Percentiles rank a stretch among this genome's conserved stretches.
Evolutionary conservation across 805 yeast species (phyloP).

Genomic region (Brettanomyces custersianus): DNA sequence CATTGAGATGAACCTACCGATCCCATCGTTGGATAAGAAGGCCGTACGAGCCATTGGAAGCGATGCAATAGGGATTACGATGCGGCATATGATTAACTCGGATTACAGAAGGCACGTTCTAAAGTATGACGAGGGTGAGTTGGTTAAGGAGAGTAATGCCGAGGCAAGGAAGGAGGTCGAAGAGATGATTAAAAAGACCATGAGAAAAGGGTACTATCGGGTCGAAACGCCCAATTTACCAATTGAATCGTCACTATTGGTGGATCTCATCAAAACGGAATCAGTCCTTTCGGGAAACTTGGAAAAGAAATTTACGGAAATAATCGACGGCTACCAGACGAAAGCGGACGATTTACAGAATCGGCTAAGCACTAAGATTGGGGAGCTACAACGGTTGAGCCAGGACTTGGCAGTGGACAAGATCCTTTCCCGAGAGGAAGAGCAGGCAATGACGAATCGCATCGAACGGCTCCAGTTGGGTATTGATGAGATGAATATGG

Average conservation of each 20-base stretch:
- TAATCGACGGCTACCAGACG: not conserved
- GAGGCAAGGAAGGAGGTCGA: not conserved
- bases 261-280: constrained; percentile 3
- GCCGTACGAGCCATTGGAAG: not conserved
- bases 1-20: not conserved
- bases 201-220: not conserved
- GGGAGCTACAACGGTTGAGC: not conserved
- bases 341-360: not conserved
- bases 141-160: too few species aligned
- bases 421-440: constrained; percentile 1
- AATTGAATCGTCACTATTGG: not conserved
- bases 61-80: not conserved
- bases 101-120: constrained; percentile 1
- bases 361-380: not conserved
- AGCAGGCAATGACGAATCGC: not conserved
- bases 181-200: not conserved
- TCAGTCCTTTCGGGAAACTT: not conserved
- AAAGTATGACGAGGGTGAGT: not conserved
- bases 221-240: not conserved
- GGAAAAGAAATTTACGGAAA: not conserved
- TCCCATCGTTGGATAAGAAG: not conserved
- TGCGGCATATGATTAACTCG: not conserved
- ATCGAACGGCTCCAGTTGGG: constrained; percentile 1
- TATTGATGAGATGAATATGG: constrained; percentile 2
- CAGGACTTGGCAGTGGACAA: constrained; percentile 2